Conservation (phyloP, 768 basidiomycete genomes). For the Russula sp. region DNA sequence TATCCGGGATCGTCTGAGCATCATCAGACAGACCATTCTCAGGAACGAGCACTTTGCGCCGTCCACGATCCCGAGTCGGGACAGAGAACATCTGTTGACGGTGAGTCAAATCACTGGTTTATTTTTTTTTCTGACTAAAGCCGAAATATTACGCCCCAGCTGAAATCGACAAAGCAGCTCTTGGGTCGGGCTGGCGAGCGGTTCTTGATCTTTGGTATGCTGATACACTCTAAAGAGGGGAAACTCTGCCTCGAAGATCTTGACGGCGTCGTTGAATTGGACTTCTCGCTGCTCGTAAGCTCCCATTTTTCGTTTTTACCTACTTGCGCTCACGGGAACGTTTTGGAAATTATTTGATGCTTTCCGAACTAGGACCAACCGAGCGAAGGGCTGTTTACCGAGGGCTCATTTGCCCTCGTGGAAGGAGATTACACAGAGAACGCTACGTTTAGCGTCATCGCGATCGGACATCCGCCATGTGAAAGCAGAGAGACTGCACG, state of each 20-base stretch:
- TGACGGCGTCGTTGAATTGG: conserved; percentile 84
- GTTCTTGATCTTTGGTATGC: conserved; percentile 92
- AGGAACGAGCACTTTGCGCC: conserved; percentile 98
- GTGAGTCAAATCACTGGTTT: conserved; percentile 37
- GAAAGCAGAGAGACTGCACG: conserved; percentile 81
- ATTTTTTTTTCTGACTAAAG: neutral
- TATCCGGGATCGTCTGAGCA: conserved; percentile 77
- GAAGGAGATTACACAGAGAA: conserved; percentile 97
- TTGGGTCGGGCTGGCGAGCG: conserved; percentile 84
- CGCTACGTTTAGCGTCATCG: conserved; percentile 79
- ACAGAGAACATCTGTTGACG: conserved; percentile 83
- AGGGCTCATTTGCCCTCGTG: conserved; percentile 90
- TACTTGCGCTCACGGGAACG: no score
- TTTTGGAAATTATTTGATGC: neutral
- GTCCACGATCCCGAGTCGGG: conserved; percentile 84
- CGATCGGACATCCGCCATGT: conserved; percentile 96
- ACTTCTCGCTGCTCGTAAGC: conserved; percentile 79
- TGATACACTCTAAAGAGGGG: conserved; percentile 84
- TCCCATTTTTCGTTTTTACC: neutral
- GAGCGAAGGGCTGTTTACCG: conserved; percentile 92
- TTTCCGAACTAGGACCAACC: conserved; percentile 60
- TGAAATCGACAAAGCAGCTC: conserved; percentile 94
- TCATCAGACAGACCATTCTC: conserved; percentile 89
- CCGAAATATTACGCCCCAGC: conserved; percentile 36
- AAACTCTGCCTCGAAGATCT: conserved; percentile 88